Base-by-base conservation (phyloP, 305 asterid species). In the Rubia peregrina region DNA sequence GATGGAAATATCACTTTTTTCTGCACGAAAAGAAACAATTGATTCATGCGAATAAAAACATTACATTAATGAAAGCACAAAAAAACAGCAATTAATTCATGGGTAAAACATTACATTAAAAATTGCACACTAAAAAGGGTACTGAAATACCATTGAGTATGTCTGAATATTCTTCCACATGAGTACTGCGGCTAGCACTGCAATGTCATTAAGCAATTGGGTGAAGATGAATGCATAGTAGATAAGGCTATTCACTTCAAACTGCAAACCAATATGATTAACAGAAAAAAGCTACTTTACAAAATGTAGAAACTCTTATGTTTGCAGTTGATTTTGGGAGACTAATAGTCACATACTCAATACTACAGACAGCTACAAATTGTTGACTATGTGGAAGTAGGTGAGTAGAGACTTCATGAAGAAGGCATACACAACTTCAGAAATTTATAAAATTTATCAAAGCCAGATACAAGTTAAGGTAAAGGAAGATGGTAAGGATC, bases 171-270 rank as follows among this genome's bases (percentile, higher is more conserved):
- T 87, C 88, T 86, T 89, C 89, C 87, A 83, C 36, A 93, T 41
- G 67, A 93, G 90, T 69, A 80, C 78, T 33, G 82, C 74, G 22
- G 97, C 72, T 69, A 93, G 90, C 56, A 80, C 98, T 90, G 94
- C 91, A 78, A 59, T 55, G 66, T 75, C 49, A 77, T 26, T 67
- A 61, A 60, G 46, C n/a, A 36, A 62, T 63, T 40, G 10, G n/a
- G 30, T 66, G 40, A 61, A 60, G 63, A 43, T 13, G 61, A 26
- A 33, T n/a, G 21, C 11, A 44, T 30, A 1, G 7, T 61, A 61
- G 19, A 3, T 36, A 62, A 17, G 30, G 55, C 38, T 42, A 64
- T 42, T 65, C 44, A 19, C 55, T 65, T 41, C 55, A 65, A 65
- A 65, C 36, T 42, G 9, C 5, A 24, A 9, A 21, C 55, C n/a